Conservation (phyloP, 352 stramenopile genomes). For the Globisporangium echinulatum region DNA sequence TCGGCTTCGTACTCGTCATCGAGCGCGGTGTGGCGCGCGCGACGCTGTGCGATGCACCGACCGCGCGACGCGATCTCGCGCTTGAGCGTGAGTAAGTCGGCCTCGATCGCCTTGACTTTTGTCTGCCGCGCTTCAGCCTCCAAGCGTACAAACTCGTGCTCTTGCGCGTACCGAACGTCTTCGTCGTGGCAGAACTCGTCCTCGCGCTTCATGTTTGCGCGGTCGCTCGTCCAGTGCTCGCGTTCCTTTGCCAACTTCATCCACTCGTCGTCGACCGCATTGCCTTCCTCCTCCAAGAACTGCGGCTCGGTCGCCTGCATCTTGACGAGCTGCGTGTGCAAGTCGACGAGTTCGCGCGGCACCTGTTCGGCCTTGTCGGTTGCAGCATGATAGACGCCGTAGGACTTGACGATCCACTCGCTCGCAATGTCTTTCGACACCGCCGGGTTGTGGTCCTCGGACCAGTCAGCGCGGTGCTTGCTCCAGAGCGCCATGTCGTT, state of each 20-base stretch:
- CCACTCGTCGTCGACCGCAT: conserved; percentile 81
- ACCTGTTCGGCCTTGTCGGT: conserved; percentile 37
- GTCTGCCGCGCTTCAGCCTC: conserved; percentile 70
- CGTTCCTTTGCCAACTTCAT: conserved; percentile 87
- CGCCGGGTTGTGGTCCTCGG: conserved; percentile 78
- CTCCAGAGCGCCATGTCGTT: conserved; percentile 85
- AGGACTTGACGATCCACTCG: conserved; percentile 84
- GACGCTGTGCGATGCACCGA: conserved; percentile 68
- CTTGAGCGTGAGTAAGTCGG: conserved; percentile 70
- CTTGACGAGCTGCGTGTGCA: conserved; percentile 75
- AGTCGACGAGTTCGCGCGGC: conserved; percentile 59
- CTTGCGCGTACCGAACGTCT: conserved; percentile 76
- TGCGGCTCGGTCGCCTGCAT: conserved; percentile 78
- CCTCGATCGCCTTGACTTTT: conserved; percentile 80
- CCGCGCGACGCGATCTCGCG: conserved; percentile 69
- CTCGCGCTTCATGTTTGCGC: conserved; percentile 86
- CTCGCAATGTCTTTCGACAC: conserved; percentile 86
- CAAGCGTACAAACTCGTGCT: conserved; percentile 78
- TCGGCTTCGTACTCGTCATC: conserved; percentile 83
- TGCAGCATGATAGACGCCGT: conserved; percentile 71
- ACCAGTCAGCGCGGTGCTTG: conserved; percentile 84
- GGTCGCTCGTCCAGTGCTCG: conserved; percentile 84
- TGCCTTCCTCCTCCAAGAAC: conserved; percentile 77
- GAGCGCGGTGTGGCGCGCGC: conserved; percentile 60
- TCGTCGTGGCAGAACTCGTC: conserved; percentile 85